Conservation (phyloP, 2,329 filamentous ascomycete species). For the Sclerotinia minor region DNA sequence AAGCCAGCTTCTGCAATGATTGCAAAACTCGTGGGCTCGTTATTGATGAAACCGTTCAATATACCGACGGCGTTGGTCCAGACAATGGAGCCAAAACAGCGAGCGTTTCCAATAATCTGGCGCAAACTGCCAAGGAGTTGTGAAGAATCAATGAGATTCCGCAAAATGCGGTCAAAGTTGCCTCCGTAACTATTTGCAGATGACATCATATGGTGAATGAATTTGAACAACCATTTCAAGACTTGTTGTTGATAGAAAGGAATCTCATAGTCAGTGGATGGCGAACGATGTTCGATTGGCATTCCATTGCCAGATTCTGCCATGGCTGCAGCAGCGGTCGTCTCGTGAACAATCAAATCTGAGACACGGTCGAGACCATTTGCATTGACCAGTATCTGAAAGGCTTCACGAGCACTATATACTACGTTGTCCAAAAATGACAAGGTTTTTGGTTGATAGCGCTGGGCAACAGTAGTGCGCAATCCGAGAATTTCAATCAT, state of each 20-base stretch:
- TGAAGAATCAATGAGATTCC: conserved; percentile 92
- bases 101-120: conserved; percentile 76
- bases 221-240: conserved; percentile 90
- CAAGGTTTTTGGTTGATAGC: conserved; percentile 80
- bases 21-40: conserved; percentile 95
- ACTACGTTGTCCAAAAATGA: conserved; percentile 87
- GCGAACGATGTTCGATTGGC: conserved; percentile 69
- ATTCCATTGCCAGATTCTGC: conserved; percentile 72
- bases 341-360: conserved; percentile 79
- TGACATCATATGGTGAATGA: conserved; percentile 92
- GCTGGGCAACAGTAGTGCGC: conserved; percentile 77
- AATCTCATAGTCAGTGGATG: conserved; percentile 87
- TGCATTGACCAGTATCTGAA: conserved; percentile 77
- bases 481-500: conserved; percentile 85
- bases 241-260: conserved; percentile 93
- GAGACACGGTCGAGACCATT: conserved; percentile 88
- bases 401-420: conserved; percentile 80
- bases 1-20: conserved; percentile 93
- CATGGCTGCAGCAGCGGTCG: conserved; percentile 65
- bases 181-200: conserved; percentile 68
- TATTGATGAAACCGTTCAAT: conserved; percentile 94
- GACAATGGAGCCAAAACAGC: conserved; percentile 83
- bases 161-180: conserved; percentile 83
- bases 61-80: conserved; percentile 95
- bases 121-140: conserved; percentile 77